Base-by-base conservation (phyloP, 805 yeast genomes). In the Debaryomyces maramus region DNA sequence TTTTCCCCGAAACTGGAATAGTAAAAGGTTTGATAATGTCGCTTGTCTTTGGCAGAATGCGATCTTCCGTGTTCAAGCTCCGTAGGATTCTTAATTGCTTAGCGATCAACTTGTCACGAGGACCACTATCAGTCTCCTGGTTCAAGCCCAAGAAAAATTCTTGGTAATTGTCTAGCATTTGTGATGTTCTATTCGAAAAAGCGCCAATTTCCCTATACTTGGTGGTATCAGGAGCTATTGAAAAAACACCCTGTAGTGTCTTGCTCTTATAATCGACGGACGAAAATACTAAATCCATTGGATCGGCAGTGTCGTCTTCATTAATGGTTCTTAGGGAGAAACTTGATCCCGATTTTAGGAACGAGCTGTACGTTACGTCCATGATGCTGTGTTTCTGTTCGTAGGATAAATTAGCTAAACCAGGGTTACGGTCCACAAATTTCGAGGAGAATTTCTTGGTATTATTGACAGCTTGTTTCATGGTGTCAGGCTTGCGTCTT, bases 1-100 rank as follows among this genome's bases (percentile, higher is more conserved):
- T 43, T 5, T 50, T 41, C 2, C 75, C 75, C 6, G 33, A 32
- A 10, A 56, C 32, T 11, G 50, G 52, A 22, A 56, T 45, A 20
- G 41, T 40, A 24, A 56, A 47, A 13, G 32, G 33, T 15, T 35
- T 27, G 14, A 31, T 9, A 13, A 24, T 13, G 15, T 24, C 13
- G 28, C 11, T 5, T 3, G 15, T 24, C 23, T 22, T 18, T 22
- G 23, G 16, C 24, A 22, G 14, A 31, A 40, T 31, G 10, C 30
- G 13, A 19, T 27, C 20, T 32, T 15, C 39, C 3, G 33, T 18
- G 11, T 35, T 35, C 16, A 38, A 18, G 16, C 28, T 27, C 7
- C 36, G 22, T 17, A 51, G 22, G 6, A 51, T 40, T 30, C 42
- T 50, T 28, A 51, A 37, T 30, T 51, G 48, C 30, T 35, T 43